phyloP scores from a whole-genome alignment of 2,329 filamentous ascomycete species.

The Penicillium sp. region DNA sequence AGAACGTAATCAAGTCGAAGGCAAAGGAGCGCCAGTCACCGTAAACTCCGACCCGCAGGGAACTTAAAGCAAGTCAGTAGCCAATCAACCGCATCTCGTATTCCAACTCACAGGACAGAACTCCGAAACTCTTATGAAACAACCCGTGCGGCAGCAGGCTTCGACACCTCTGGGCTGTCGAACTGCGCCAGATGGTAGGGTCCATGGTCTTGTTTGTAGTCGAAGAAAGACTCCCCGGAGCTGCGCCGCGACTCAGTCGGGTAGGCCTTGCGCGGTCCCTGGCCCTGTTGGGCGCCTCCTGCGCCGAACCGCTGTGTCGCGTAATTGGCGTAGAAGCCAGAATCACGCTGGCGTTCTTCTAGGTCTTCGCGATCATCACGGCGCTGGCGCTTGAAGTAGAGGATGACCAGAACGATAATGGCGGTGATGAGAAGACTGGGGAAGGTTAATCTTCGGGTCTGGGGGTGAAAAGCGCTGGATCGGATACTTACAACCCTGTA shows the following conservation, averaged over 20 bases:
- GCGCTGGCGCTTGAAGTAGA: neutral
- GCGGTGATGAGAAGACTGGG: neutral
- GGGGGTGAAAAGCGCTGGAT: neutral
- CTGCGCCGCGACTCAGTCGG: neutral
- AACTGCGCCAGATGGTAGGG: slow-evolving; percentile 5
- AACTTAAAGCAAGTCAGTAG: neutral
- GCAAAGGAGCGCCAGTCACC: neutral
- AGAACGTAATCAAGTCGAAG: neutral
- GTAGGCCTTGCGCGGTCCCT: neutral
- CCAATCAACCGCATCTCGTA: neutral
- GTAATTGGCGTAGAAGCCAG: slow-evolving; percentile 5
- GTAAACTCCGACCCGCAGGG: slow-evolving; percentile 2
- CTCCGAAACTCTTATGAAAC: neutral
- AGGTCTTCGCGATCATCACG: slow-evolving; percentile 5
- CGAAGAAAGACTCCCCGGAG: slow-evolving; percentile 3
- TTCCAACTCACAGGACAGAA: neutral
- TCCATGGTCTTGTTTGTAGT: slow-evolving; percentile 10
- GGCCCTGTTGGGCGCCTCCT: neutral
- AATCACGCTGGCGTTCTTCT: slow-evolving; percentile 1
- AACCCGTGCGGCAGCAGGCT: neutral
- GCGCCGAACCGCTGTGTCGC: slow-evolving; percentile 1
- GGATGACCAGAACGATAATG: slow-evolving; percentile 4
- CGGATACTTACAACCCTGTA: slow-evolving; percentile 4
- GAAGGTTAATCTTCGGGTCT: neutral
- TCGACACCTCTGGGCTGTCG: neutral